A percentile compares a stretch with the other conserved stretches of the same genome.
Evolutionary conservation across 352 stramenopile genomes (phyloP).

Genomic region (Blastocystis sp.): DNA sequence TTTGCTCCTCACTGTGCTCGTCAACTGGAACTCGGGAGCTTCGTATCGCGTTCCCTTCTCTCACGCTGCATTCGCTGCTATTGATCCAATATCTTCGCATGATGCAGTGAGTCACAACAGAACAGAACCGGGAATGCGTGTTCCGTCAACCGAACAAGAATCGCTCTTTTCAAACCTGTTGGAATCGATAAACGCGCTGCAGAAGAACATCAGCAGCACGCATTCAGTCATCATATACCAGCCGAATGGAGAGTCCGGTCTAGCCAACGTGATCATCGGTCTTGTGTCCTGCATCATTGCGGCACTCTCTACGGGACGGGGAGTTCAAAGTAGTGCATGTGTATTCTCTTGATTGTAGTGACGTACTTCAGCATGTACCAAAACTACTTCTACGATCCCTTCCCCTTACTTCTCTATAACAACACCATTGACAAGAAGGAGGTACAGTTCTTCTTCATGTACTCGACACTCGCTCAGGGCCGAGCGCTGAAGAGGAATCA

Average conservation of each 20-base stretch:
- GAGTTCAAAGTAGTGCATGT: constrained; percentile 35
- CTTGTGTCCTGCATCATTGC: constrained; percentile 58
- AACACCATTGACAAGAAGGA: background rate
- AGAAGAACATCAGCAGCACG: constrained; percentile 1
- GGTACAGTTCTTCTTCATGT: constrained; percentile 41
- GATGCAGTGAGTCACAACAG: no score
- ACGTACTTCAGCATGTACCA: constrained; percentile 1
- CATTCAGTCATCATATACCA: constrained; percentile 34
- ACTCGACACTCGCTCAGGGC: constrained; percentile 10
- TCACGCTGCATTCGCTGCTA: no score
- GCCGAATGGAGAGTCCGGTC: constrained; percentile 44
- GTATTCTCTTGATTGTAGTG: constrained; percentile 15
- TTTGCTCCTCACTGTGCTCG: no score
- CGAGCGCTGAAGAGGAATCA: constrained; percentile 33
- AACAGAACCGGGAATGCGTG: no score
- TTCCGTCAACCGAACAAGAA: background rate
- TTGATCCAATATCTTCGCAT: no score
- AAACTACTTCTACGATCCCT: constrained; percentile 19
- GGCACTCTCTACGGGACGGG: constrained; percentile 16
- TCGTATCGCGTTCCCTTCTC: no score
- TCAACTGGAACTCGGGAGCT: no score
- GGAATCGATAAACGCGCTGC: constrained; percentile 2
- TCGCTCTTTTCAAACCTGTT: constrained; percentile 10
- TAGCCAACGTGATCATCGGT: constrained; percentile 57
- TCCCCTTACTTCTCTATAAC: constrained; percentile 7